Base-by-base conservation (phyloP, 2,329 filamentous ascomycete species). In the Gaeumannomyces sp. region DNA sequence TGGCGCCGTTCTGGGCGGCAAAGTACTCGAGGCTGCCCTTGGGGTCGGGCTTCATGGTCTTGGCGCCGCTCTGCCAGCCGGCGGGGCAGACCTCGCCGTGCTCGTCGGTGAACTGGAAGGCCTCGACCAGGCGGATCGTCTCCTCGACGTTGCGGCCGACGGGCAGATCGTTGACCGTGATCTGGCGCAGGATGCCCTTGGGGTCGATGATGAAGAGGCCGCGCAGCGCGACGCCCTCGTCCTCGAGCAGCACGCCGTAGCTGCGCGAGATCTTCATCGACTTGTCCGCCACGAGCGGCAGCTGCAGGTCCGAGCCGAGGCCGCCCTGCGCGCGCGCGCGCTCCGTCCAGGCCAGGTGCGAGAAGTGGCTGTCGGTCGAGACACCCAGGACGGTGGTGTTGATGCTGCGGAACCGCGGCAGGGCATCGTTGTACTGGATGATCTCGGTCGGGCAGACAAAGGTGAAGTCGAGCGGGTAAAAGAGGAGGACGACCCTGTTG, bases 31-130 rank as follows among this genome's bases (percentile, higher is more conserved):
- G 75, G 70, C 77, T 81, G 64, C 78, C 79, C 75, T 81, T 82
- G 68, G 80, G 80, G 66, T 81, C 80, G 65, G 80, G 78, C 79
- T 83, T 82, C 75, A 83, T 81, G 63, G 75, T 76, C 74, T 81
- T 77, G 71, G 72, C 73, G 62, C 80, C 80, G 66, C 77, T 73
- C 66, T 77, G 76, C 80, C 80, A 83, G 70, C 80, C 80, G 64
- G 80, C 80, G 59, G 80, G 80, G 76, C 80, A 93, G 64, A 92
- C 84, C 74, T 91, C 87, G 76, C 92, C 93, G 81, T 90, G 91
- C 70, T 92, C 90, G 70, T 93, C 90, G 16, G 90, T 90, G 80
- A 94, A 91, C 76, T 93, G 91, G 75, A 93, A 93, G 7, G 89
- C 89, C 69, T 89, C 82, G 66, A 88, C 84, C 1, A 89, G 88